Base-by-base conservation (phyloP, 352 stramenopile genomes). In the Phytopythium vexans region DNA sequence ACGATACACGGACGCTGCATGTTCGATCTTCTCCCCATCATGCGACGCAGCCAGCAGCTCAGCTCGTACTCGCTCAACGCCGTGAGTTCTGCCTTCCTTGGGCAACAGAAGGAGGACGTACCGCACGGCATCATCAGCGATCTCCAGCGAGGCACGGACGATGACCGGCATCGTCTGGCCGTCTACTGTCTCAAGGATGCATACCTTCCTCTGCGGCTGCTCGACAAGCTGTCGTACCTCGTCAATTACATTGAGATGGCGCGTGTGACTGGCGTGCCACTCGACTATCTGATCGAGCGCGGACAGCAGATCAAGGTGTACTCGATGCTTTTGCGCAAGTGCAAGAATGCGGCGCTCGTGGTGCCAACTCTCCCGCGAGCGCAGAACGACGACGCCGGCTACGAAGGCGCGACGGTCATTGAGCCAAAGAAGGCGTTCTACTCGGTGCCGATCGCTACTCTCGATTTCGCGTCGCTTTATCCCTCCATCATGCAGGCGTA, bases 171-270 rank as follows among this genome's bases (percentile, higher is more conserved):
- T 62, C 94, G 97, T 42, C 77, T 99, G 21, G 97, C 97, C 16
- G 94, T 99, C 6, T 99, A 99, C 79, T 99, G 97, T 82, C 66
- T 99, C 27, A 99, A 99, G 75, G 97, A 99, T 85, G 97, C 97
- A 3, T 86, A 97, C 52, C 71, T 99, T 40, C 97, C 97, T 32
- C 83, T 98, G 60, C 88, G 90, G 11, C 84, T 99, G 16, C 97
- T 99, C 65, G 91, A 99, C 52, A 99, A 99, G 63, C 86, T 99
- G 36, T 98, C 93, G 42, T 96, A 99, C 16, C 67, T 99, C 31
- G 96, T 99, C 39, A 99, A 99, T 81, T 98, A 99, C 71, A 94
- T 99, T 56, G 97, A 99, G 74, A 99, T 99, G 97, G 97, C 97
- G 9, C 89, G 97, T 69, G 97, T 99, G 41, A 99, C 92, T 10